Base-by-base conservation (phyloP, 2,329 filamentous ascomycete species). In the Fusarium duplospermum region DNA sequence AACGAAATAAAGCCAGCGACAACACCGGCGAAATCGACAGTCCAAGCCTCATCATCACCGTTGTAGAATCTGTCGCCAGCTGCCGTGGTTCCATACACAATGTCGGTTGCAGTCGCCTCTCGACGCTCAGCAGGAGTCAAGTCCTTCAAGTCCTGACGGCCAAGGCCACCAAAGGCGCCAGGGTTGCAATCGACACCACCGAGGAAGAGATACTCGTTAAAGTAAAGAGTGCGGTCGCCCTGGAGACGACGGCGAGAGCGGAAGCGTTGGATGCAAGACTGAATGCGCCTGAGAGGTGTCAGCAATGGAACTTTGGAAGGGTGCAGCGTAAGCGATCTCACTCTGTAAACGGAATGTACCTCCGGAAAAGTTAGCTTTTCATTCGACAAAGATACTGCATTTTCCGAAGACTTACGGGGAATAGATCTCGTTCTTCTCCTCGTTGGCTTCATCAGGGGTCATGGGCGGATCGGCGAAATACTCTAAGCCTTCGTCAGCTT, bases 251-350 rank as follows among this genome's bases (percentile, higher is more conserved):
- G 93, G 56, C 92, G 93, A 38, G 89, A 87, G 71, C 93, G 91
- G 83, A 92, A 99, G 16, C 94, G 92, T 74, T 95, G 91, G 64
- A 98, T 93, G 56, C 94, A 96, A 29, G 92, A 89, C 79, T 98
- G 92, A 45, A 98, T 94, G 56, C 96, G 94, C 65, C 93, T 93
- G 57, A 10, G 1, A 24, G 20, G 69, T 62, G 70, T 75, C 54
- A 81, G 72, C 59, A 67, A 6, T 70, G 45, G 54, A 8, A 13
- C 29, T 24, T 52, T 47, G 27, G 57, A 42, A 45, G 13, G 31
- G 16, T 8, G 40, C 40, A 29, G 10, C 9, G 1, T 5, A 18
- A 31, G 8, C 9, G 2, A 14, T 9, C 60, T 16, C 85, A 93
- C 92, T 90, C 87, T 38, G 86, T 80, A 73, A 93, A 91, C 1